Evolutionary conservation across 2,329 filamentous ascomycete genomes (phyloP).

Genomic region (Trichophaea hybrida): DNA sequence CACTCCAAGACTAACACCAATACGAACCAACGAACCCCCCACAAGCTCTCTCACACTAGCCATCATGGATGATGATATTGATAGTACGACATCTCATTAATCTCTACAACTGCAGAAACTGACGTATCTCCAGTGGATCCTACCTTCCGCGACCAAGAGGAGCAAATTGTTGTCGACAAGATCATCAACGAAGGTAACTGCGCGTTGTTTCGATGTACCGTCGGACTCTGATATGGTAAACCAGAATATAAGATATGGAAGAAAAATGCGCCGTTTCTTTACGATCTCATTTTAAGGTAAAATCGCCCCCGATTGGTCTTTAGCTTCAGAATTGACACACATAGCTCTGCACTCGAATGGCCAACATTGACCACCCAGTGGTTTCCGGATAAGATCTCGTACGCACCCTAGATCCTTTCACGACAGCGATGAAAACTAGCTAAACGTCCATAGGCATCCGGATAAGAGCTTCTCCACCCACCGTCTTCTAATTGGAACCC

Average conservation of each 20-base stretch:
- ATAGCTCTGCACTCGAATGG: conserved; percentile 83
- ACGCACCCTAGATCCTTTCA: conserved; percentile 25
- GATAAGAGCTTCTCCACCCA: conserved; percentile 80
- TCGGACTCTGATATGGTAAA: conserved; percentile 4
- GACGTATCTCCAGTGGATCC: conserved; percentile 18
- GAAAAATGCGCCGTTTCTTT: conserved; percentile 96
- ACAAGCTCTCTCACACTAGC: not conserved
- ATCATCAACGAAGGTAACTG: conserved; percentile 74
- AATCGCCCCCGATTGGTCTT: not conserved
- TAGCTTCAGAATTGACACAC: not conserved
- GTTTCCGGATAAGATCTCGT: conserved; percentile 87
- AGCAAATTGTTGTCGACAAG: conserved; percentile 37
- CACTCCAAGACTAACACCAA: not conserved
- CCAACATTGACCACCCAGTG: conserved; percentile 94
- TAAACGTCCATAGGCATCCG: conserved; percentile 40
- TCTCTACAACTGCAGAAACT: not conserved
- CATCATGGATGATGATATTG: conserved; percentile 37
- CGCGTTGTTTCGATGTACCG: not conserved
- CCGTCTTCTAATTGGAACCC: conserved; percentile 81
- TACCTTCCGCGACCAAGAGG: conserved; percentile 38
- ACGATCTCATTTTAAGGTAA: conserved; percentile 86
- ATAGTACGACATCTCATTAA: conserved; percentile 32
- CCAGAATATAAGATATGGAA: conserved; percentile 99
- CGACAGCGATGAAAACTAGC: conserved; percentile 2
- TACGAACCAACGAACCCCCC: conserved; percentile 11